Conservation (phyloP, 2,329 filamentous ascomycete genomes). For the Diaporthe eres region DNA sequence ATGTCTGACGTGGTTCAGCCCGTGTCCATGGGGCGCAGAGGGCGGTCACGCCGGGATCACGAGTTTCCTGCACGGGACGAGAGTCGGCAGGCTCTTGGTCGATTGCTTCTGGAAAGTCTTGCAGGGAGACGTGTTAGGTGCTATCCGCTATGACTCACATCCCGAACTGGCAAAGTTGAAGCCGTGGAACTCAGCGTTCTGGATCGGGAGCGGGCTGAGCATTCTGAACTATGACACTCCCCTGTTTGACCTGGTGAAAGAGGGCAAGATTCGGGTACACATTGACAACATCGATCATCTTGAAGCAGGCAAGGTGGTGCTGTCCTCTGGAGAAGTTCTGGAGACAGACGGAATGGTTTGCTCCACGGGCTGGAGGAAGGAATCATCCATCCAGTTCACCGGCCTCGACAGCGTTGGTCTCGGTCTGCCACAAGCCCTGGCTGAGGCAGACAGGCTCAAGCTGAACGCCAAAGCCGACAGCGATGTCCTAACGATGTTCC, state of each 20-base stretch:
- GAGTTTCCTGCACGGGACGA: slow-evolving; percentile 64
- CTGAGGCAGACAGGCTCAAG: slow-evolving; percentile 28
- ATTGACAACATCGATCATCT: slow-evolving; percentile 62
- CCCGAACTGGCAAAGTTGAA: slow-evolving; percentile 57
- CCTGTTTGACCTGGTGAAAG: slow-evolving; percentile 65
- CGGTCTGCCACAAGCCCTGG: slow-evolving; percentile 16
- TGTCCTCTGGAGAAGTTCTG: slow-evolving; percentile 58
- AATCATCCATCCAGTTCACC: slow-evolving; percentile 59
- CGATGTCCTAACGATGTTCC: slow-evolving; percentile 27
- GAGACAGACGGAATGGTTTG: slow-evolving; percentile 63
- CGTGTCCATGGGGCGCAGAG: slow-evolving; percentile 73
- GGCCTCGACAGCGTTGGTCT: slow-evolving; percentile 36
- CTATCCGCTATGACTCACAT: slow-evolving; percentile 62
- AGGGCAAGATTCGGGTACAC: slow-evolving; percentile 63
- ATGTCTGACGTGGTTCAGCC: slow-evolving; percentile 75
- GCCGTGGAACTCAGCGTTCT: slow-evolving; percentile 59
- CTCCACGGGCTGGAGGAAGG: slow-evolving; percentile 66
- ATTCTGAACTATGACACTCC: slow-evolving; percentile 68
- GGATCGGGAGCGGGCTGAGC: slow-evolving; percentile 64
- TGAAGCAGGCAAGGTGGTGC: slow-evolving; percentile 54
- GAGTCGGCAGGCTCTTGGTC: slow-evolving; percentile 62
- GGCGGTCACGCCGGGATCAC: slow-evolving; percentile 65
- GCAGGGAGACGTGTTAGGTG: slow-evolving; percentile 59
- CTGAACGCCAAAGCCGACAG: slow-evolving; percentile 32
- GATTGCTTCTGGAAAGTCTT: slow-evolving; percentile 65